phyloP scores from a whole-genome alignment of 345 rosid species.

The Aegle marmelos region DNA sequence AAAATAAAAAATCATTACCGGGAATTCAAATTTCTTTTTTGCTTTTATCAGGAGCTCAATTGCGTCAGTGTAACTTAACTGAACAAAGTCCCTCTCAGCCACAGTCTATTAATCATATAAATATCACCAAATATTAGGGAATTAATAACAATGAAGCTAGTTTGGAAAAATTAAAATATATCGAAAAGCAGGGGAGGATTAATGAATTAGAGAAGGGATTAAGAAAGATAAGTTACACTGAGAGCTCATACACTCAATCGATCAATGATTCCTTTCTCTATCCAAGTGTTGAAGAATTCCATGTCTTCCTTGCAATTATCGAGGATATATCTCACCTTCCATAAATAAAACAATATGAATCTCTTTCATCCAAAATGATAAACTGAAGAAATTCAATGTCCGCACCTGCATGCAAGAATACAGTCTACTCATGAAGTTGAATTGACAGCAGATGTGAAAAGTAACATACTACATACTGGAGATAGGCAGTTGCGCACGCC shows the following conservation, averaged over 20 bases:
- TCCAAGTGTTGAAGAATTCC: conserved; percentile 96
- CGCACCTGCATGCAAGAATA: conserved; percentile 6
- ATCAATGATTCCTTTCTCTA: conserved; percentile 87
- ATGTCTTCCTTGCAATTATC: conserved; percentile 97
- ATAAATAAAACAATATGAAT: conserved; percentile 8
- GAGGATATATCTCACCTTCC: conserved; percentile 80
- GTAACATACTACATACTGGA: conserved; percentile 99
- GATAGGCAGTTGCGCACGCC: conserved; percentile 99
- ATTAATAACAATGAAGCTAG: not conserved
- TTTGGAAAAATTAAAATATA: not conserved
- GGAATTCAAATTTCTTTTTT: conserved; percentile 82
- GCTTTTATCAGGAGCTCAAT: conserved; percentile 79
- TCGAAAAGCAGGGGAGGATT: not conserved
- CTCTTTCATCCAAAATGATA: conserved; percentile 13
- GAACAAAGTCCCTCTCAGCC: conserved; percentile 84
- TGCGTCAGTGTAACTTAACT: conserved; percentile 85
- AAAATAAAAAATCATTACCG: conserved; percentile 42
- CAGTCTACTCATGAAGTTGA: conserved; percentile 11
- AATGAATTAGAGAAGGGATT: conserved; percentile 2
- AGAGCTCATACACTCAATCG: conserved; percentile 76
- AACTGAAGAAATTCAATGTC: conserved; percentile 1
- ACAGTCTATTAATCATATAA: conserved; percentile 57
- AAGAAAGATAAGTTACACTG: conserved; percentile 25
- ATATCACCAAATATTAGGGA: conserved; percentile 6
- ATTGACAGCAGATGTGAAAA: conserved; percentile 37